phyloP scores from a whole-genome alignment of 73 alveolate genomes.

The Paramecium biaurelia region DNA sequence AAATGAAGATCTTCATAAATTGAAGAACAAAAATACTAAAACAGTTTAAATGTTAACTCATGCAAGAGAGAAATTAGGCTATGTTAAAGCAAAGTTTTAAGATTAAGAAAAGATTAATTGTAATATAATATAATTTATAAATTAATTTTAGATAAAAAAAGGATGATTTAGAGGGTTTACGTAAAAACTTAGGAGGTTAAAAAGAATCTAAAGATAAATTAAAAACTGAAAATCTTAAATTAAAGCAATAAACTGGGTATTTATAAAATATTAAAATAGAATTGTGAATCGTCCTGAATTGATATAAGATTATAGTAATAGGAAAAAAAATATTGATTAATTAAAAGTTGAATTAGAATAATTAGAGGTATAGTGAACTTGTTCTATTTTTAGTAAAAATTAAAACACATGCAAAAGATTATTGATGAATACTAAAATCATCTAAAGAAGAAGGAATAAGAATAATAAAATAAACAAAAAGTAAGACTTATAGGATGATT shows the following conservation, averaged over 20 bases:
- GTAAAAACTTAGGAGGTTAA: slow-evolving; percentile 75
- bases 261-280: background rate
- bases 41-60: slow-evolving; percentile 93
- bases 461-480: background rate
- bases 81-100: slow-evolving; percentile 80
- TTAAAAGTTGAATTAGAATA: background rate
- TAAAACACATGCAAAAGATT: background rate
- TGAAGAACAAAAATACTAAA: slow-evolving; percentile 87
- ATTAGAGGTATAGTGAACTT: background rate
- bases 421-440: background rate
- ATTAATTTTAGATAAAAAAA: slow-evolving; percentile 55
- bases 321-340: background rate
- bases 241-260: slow-evolving; percentile 84
- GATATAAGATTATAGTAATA: background rate
- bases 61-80: slow-evolving; percentile 90
- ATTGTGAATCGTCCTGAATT: slow-evolving; percentile 44
- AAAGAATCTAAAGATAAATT: slow-evolving; percentile 82
- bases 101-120: slow-evolving; percentile 70
- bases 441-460: background rate
- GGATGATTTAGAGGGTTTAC: slow-evolving; percentile 77
- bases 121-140: background rate
- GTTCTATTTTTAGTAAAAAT: background rate
- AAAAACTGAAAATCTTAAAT: slow-evolving; percentile 70
- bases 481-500: background rate
- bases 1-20: slow-evolving; percentile 95